Conservation (phyloP, 768 basidiomycete species). For the Suillus hirtellus region DNA sequence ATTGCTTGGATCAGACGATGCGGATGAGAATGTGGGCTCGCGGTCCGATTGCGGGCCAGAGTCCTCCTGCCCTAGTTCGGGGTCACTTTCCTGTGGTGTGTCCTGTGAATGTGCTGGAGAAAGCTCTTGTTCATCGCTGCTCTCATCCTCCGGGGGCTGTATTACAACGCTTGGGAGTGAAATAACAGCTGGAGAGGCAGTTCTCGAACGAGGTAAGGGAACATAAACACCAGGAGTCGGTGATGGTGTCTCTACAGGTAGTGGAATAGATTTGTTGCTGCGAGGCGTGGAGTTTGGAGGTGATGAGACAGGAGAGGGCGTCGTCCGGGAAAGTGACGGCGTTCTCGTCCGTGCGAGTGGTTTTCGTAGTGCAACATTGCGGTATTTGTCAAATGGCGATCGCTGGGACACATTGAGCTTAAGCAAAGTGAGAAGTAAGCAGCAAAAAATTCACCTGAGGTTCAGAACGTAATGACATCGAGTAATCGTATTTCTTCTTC, state of each 20-base stretch:
- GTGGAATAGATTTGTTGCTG: slow-evolving; percentile 47
- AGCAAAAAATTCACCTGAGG: slow-evolving; percentile 45
- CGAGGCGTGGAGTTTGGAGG: slow-evolving; percentile 65
- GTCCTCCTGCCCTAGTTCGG: slow-evolving; percentile 25
- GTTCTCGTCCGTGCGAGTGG: slow-evolving; percentile 55
- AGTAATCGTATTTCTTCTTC: slow-evolving; percentile 56
- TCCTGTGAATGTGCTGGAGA: slow-evolving; percentile 11
- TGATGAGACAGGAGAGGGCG: slow-evolving; percentile 58
- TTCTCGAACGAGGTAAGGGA: slow-evolving; percentile 54
- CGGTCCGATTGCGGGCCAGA: slow-evolving; percentile 30
- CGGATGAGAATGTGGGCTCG: slow-evolving; percentile 76
- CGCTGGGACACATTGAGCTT: slow-evolving; percentile 37
- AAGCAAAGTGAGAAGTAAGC: slow-evolving; percentile 7
- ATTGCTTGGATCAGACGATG: slow-evolving; percentile 43
- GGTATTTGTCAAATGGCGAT: slow-evolving; percentile 63
- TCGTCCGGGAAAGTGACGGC: slow-evolving; percentile 65
- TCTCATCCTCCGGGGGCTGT: slow-evolving; percentile 23
- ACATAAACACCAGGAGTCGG: slow-evolving; percentile 47
- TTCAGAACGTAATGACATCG: slow-evolving; percentile 60
- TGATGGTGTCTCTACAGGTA: slow-evolving; percentile 44
- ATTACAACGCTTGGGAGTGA: slow-evolving; percentile 25
- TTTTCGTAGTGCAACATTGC: slow-evolving; percentile 60
- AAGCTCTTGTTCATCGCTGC: slow-evolving; percentile 16
- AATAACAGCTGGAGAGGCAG: slow-evolving; percentile 47
- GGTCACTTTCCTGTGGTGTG: slow-evolving; percentile 20